These are phyloP conservation scores for Linanthus parryae DNA, from an alignment of 148 eudicot species.

Conservation along the genomic window DNA sequence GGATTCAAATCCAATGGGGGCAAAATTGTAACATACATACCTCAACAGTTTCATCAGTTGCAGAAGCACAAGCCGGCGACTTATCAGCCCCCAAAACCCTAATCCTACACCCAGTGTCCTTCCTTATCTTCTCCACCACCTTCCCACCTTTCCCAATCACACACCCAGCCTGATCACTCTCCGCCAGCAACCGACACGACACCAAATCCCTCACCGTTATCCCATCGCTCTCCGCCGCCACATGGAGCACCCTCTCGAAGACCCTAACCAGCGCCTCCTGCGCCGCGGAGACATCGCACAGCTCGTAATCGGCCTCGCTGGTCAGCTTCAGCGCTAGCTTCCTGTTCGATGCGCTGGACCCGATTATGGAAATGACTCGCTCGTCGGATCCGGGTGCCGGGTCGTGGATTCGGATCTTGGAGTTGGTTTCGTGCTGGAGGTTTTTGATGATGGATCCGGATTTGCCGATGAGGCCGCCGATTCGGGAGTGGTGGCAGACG, in stretches of 20 bases:
- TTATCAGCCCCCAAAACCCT: slow-evolving; percentile 47
- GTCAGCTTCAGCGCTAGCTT: neutral
- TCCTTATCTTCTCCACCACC: slow-evolving; percentile 49
- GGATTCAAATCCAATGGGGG: too few relatives aligned
- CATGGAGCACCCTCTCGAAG: slow-evolving; percentile 66
- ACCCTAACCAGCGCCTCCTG: slow-evolving; percentile 69
- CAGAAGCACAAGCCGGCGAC: slow-evolving; percentile 31
- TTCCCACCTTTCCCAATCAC: slow-evolving; percentile 83
- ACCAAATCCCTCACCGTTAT: slow-evolving; percentile 7
- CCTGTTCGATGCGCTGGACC: slow-evolving; percentile 6
- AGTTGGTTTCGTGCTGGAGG: slow-evolving; percentile 42
- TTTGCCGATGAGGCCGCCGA: slow-evolving; percentile 74
- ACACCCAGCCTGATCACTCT: slow-evolving; percentile 36
- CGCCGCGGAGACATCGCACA: slow-evolving; percentile 41
- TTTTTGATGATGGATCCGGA: slow-evolving; percentile 53
- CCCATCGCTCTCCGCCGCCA: slow-evolving; percentile 44
- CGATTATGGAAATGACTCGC: slow-evolving; percentile 45
- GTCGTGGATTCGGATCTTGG: slow-evolving; percentile 56
- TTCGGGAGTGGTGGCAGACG: slow-evolving; percentile 54
- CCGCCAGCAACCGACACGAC: slow-evolving; percentile 50
- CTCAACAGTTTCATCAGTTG: slow-evolving; percentile 47
- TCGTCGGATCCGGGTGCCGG: slow-evolving; percentile 28
- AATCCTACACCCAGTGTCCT: slow-evolving; percentile 53
- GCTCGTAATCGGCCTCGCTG: slow-evolving; percentile 6
- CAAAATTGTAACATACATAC: too few relatives aligned